phyloP scores from a whole-genome alignment of 345 rosid species.

The Aurinia saxatilis region DNA sequence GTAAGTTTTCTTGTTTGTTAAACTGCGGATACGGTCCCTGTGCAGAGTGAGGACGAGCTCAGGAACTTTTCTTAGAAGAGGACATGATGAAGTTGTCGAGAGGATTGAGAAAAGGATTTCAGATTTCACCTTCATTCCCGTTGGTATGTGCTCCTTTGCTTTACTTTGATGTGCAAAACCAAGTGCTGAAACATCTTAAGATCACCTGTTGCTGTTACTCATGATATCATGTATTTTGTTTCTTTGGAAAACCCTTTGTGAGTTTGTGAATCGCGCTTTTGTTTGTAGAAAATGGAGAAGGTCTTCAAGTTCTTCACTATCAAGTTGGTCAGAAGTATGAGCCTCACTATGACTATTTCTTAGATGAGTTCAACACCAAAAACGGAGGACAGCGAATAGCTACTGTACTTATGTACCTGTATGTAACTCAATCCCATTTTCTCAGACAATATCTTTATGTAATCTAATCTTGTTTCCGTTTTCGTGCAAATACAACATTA shows the following conservation, averaged over 20 bases:
- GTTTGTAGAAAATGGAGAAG: conserved; percentile 83
- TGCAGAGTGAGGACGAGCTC: conserved; percentile 92
- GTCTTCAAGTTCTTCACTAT: conserved; percentile 93
- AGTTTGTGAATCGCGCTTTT: background rate
- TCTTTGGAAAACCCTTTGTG: background rate
- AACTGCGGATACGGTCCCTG: background rate
- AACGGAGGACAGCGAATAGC: conserved; percentile 98
- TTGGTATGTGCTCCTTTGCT: conserved; percentile 39
- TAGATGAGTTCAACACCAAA: conserved; percentile 73
- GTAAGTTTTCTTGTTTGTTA: background rate
- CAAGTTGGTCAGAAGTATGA: conserved; percentile 96
- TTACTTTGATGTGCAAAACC: background rate
- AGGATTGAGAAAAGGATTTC: conserved; percentile 80
- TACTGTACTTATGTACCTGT: conserved; percentile 98
- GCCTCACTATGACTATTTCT: conserved; percentile 92
- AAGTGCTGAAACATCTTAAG: background rate
- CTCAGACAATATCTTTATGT: background rate
- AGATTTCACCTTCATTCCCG: conserved; percentile 87
- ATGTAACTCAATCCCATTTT: conserved; percentile 24
- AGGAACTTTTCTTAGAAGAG: conserved; percentile 78
- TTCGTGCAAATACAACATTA: conserved; percentile 25
- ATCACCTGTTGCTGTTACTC: background rate
- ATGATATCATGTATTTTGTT: background rate
- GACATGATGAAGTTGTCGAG: conserved; percentile 63
- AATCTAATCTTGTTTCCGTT: background rate